Percentiles rank a stretch among this genome's conserved stretches.
phyloP scores from a whole-genome alignment of 202 grass and related monocot genomes.

The Eragrostis tef region DNA sequence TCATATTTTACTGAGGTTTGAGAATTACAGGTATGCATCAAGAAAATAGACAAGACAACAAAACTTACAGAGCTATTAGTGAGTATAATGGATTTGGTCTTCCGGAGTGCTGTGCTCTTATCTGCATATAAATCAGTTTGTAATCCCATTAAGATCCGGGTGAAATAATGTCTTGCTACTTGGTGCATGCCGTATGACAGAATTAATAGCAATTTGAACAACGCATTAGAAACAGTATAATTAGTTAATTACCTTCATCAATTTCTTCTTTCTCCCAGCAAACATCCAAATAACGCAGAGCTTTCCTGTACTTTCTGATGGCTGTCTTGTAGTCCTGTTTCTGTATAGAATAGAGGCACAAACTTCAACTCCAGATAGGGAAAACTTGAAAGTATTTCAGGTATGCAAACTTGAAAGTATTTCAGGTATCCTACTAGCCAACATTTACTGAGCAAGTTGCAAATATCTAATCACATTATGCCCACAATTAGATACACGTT shows the following conservation, averaged over 20 bases:
- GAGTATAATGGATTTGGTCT: conserved; percentile 97
- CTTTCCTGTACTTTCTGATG: conserved; percentile 96
- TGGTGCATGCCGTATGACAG: conserved; percentile 26
- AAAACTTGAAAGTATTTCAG: not conserved
- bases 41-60: conserved; percentile 15
- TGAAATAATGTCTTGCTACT: conserved; percentile 23
- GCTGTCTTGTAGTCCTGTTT: conserved; percentile 94
- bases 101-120: conserved; percentile 82
- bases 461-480: conserved; percentile 6
- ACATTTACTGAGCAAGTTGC: not conserved
- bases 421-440: not conserved
- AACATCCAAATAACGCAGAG: conserved; percentile 89
- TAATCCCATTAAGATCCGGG: conserved; percentile 44
- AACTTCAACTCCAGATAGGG: conserved; percentile 36
- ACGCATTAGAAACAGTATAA: conserved; percentile 41
- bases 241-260: conserved; percentile 76
- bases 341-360: conserved; percentile 50
- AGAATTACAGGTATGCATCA: conserved; percentile 11
- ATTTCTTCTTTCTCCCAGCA: conserved; percentile 99
- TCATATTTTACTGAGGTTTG: conserved; percentile 14
- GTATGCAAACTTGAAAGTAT: not conserved
- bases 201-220: conserved; percentile 32
- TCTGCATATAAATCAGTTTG: conserved; percentile 59
- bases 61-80: conserved; percentile 96
- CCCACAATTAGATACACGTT: not conserved